Evolutionary conservation across 768 basidiomycete species (phyloP), one percentile per base, ranked within the genome.

Genomic region (Suillus variegatus): DNA sequence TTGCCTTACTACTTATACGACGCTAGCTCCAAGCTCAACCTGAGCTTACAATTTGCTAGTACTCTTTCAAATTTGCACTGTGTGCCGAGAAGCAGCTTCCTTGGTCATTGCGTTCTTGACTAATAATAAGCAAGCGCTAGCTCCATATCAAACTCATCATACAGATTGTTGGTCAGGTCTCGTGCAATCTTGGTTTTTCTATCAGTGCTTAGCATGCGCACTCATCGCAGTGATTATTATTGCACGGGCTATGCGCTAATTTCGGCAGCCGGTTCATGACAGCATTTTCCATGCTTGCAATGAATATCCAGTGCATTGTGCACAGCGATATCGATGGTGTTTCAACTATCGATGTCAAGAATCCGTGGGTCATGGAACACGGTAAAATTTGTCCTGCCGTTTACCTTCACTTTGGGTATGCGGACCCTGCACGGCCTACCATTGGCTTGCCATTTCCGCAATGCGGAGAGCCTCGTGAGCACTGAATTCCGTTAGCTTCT

Each of bases 381-480:
- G 35, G 20, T 36, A 13, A 35, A 35, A 12, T 12, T 20, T 20
- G 10, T 20, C 10, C 52, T 54, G 18, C 18, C 16, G 51, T 28
- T 52, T 32, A 18, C 28, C 25, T 28, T 54, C 52, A 54, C 52
- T 28, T 35, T 54, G 16, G 51, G 28, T 14, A 28, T 14, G 25
- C 32, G 49, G 25, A 51, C 14, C 25, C 36, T 38, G 36, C 36
- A 6, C 12, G 54, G 32, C 20, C 32, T 36, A 55, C 54, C 32
- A 36, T 55, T 55, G 32, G 20, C 32, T 12, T 36, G 35, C 35
- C 35, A 55, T 55, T 55, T 55, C 12, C 12, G 20, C 54, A n/a
- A 36, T 55, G 54, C 32, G 54, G 54, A 20, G 32, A 35, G 54
- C 54, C 54, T 55, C 20, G 32, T 55, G 54, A 55, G 32, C 54